Evolutionary conservation across 2,329 filamentous ascomycete genomes (phyloP).

Genomic region (Trichophyton verrucosum): DNA sequence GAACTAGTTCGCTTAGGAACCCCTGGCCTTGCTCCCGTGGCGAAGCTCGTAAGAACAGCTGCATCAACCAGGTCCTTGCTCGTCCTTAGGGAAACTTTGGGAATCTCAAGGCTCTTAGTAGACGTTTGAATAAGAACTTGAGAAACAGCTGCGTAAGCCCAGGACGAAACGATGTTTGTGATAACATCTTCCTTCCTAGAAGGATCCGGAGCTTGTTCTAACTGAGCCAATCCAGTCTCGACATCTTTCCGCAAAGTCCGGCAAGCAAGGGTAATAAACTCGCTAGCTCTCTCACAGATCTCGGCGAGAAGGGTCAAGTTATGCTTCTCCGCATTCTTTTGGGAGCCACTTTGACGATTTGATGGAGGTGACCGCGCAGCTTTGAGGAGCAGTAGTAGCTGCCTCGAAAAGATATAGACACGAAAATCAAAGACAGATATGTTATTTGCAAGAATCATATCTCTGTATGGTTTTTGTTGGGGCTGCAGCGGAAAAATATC

Average conservation of each 20-base stretch:
- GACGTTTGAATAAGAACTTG: constrained; percentile 34
- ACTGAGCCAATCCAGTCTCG: constrained; percentile 44
- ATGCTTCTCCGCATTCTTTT: constrained; percentile 34
- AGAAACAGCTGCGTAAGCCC: constrained; percentile 33
- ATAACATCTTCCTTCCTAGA: constrained; percentile 21
- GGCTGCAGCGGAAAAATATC: constrained; percentile 35
- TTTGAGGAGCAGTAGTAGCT: constrained; percentile 68
- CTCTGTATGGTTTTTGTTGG: constrained; percentile 69
- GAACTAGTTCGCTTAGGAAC: constrained; percentile 29
- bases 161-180: constrained; percentile 37
- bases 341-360: constrained; percentile 19
- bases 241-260: constrained; percentile 71
- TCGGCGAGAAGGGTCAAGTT: constrained; percentile 66
- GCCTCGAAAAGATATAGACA: constrained; percentile 83
- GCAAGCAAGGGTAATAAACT: constrained; percentile 71
- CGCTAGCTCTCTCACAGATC: constrained; percentile 66
- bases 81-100: constrained; percentile 26
- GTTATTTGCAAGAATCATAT: constrained; percentile 84
- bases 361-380: constrained; percentile 53
- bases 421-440: constrained; percentile 94
- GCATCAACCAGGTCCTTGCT: constrained; percentile 17
- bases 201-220: constrained; percentile 23
- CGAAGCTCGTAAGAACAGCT: constrained; percentile 12
- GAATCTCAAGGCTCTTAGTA: constrained; percentile 25
- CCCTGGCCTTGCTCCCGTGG: constrained; percentile 18